Base-by-base conservation (phyloP, 1,139 yeast genomes). In the Diutina pseudorugosa region DNA sequence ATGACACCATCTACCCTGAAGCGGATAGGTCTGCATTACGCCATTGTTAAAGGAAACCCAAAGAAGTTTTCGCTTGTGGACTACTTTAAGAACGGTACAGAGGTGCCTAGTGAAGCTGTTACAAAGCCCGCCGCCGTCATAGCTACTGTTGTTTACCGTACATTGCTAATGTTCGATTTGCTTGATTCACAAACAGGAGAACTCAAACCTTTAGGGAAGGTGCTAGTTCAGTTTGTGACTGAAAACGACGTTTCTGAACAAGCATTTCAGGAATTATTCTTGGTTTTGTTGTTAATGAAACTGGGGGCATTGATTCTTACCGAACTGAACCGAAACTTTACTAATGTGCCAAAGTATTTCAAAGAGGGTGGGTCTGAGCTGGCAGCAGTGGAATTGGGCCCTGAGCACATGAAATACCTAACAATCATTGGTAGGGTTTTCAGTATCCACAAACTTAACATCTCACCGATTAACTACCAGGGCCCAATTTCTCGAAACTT, bases 401-500 rank as follows among this genome's bases (percentile, higher is more conserved):
- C 72, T 9, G 62, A 60, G 3, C 69, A 70, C 6, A 61, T 68
- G 12, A 64, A 66, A 52, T 69, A 71, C 47, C 71, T 82, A 7
- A 64, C 77, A 12, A 63, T 84, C 51, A 65, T 85, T 30, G 73
- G 88, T 2, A 72, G 90, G 56, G 67, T 84, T 2, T 78, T 85
- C 44, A 72, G 84, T 1, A 69, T 83, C 49, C 75, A 79, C 55
- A 74, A 73, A 56, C 69, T 82, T 47, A 65, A 71, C 47, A 72
- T 76, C 20, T 80, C 82, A 23, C 83, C 85, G 4, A 75, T 78
- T 41, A 81, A 80, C 56, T 74, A 83, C 62, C 79, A 79, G 54
- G 93, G 93, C 0, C 91, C 93, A 4, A 70, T 85, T 47, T 84
- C 87, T 23, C 75, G 85, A 56, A 74, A 76, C 52, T 70, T 86